A percentile compares a stretch with the other conserved stretches of the same genome.
phyloP scores from a whole-genome alignment of 805 yeast genomes.

The Zygotorulaspora sp. region DNA sequence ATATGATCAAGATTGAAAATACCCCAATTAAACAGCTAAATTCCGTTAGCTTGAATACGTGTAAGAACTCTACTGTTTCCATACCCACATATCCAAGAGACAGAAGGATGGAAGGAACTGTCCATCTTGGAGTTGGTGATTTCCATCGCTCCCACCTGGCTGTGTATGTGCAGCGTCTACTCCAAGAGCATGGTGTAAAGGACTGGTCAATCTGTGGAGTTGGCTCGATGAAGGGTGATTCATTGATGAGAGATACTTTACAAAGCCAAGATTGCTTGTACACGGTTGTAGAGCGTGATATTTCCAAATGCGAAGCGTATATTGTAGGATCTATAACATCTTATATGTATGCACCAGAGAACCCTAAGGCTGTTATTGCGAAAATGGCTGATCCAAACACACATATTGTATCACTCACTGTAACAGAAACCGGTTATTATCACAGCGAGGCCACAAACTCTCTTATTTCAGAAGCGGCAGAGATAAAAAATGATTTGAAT shows the following conservation, averaged over 20 bases:
- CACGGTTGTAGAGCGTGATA: slow-evolving; percentile 4
- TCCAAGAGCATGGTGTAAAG: slow-evolving; percentile 5
- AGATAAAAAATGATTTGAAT: slow-evolving; percentile 4
- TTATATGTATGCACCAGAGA: slow-evolving; percentile 10
- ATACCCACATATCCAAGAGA: too few species aligned
- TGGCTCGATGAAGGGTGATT: slow-evolving; percentile 3
- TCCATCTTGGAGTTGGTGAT: slow-evolving; percentile 10
- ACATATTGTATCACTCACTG: slow-evolving; percentile 8
- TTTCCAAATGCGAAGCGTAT: background rate
- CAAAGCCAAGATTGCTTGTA: slow-evolving; percentile 6
- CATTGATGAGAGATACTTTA: slow-evolving; percentile 4
- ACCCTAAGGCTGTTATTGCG: slow-evolving; percentile 10
- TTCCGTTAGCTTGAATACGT: too few species aligned
- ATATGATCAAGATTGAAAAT: too few species aligned
- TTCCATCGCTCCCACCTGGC: slow-evolving; percentile 10
- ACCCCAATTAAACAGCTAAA: too few species aligned
- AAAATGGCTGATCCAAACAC: slow-evolving; percentile 10
- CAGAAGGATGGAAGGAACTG: too few species aligned
- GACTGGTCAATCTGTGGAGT: slow-evolving; percentile 12
- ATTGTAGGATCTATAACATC: slow-evolving; percentile 8
- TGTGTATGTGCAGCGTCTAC: slow-evolving; percentile 4
- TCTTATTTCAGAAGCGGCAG: slow-evolving; percentile 5
- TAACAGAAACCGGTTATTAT: slow-evolving; percentile 9
- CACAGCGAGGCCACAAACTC: slow-evolving; percentile 8
- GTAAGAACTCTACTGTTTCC: too few species aligned